Base-by-base conservation (phyloP, 257 asterid genomes). In the Nicotiana otophora region DNA sequence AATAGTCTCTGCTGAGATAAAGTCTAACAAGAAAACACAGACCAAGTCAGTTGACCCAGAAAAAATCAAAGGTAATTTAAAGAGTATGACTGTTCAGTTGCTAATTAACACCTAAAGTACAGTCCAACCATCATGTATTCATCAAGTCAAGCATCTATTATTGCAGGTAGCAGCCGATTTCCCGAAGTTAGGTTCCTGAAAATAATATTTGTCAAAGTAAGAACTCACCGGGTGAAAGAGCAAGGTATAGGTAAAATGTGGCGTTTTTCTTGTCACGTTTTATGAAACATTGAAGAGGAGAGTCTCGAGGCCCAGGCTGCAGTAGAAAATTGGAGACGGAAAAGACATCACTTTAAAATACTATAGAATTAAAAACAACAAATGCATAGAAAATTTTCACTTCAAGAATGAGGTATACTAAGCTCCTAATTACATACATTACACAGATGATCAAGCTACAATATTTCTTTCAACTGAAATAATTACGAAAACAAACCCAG, bases 291-390 rank as follows among this genome's bases (percentile, higher is more conserved):
- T 94, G 95, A 89, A 88, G 85, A 2, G 97, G 97, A 84, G 88
- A 48, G 36, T 93, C 98, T 4, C 94, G 90, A 42, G 97, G 98
- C 85, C 98, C 99, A 23, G 97, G 92, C 98, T 96, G 98, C 92
- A 86, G 77, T 81, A 70, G 77, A 65, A 60, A 82, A 26, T 72
- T 75, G 80, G 26, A 75, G 62, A 51, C 16, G 7, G 28, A 15
- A 39, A 48, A 51, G 17, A 14, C 17, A 51, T 26, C 80, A 75
- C 17, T 6, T 51, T 51, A 75, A 51, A 16, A 51, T 31, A 51
- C 4, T 7, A 8, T 26, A 26, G 42, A 15, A 75, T 42, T 23
- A 23, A 75, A 51, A 14, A 19, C 11, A 19, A 58, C 28, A n/a
- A 58, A 58, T 19, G 64, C 64, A 19, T 58, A 55, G 61, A 55